Evolutionary conservation across 208 protist species (phyloP), one percentile per base, ranked within the genome.

Genomic region (Trypanosoma vivax): DNA sequence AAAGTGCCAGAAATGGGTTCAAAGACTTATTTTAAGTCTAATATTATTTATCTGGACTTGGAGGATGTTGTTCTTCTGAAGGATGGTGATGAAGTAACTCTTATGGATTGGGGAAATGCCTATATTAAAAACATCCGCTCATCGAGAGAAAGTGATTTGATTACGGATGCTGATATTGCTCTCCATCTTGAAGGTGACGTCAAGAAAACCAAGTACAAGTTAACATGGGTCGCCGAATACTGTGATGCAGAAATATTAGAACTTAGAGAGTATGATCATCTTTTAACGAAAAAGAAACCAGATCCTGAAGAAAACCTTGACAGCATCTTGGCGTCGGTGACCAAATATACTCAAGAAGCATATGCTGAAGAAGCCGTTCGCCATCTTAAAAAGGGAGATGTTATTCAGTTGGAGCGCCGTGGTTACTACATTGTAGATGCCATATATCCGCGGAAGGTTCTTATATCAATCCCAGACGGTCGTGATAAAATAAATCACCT

Each of bases 31-130:
- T 90, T 73, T 71, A 91, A 90, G 63, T 86, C 78, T 10, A 68
- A 83, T 58, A 73, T 82, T 9, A 79, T 99, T 33, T 83, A 94
- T 42, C 52, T 99, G 3, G 95, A 98, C 65, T 60, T 65, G 11
- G 84, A 95, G 48, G 98, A 99, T 66, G 94, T 96, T 11, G 73
- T 61, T 3, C 62, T 84, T 39, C 33, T 97, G 38, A 83, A 92
- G 39, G 89, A 92, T 0, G 89, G 87, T 43, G 97, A 98, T 21
- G 95, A 99, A 67, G 81, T 99, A 42, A 99, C 97, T 4, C 79
- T 99, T 25, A 99, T 99, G 96, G 79, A 97, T 66, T 99, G 97
- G 97, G 96, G 97, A 61, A 99, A 99, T 74, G 84, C 85, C 5
- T 92, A 92, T 42, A 72, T 90, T 27, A 77, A 79, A 43, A 71